These are phyloP conservation scores for Aulographum hederae DNA, from an alignment of 2,329 filamentous ascomycete genomes.

Conservation along the genomic window DNA sequence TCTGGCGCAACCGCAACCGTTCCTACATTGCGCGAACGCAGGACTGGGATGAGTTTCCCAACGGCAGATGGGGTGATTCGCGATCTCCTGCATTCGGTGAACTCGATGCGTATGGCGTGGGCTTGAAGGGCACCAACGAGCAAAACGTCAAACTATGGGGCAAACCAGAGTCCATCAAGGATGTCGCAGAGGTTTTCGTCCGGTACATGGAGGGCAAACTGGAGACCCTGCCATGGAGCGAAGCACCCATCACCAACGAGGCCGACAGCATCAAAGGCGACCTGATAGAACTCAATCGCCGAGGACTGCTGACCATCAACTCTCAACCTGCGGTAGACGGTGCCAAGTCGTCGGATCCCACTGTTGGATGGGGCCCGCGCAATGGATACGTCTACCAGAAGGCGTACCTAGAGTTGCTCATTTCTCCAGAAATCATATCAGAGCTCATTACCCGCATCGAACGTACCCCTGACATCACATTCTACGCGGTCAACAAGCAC, in stretches of 20 bases:
- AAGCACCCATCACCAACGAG: conserved; percentile 68
- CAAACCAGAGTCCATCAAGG: conserved; percentile 58
- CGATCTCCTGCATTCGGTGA: conserved; percentile 92
- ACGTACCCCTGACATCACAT: conserved; percentile 65
- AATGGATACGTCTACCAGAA: conserved; percentile 99
- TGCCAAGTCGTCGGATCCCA: conserved; percentile 66
- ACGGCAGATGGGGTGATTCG: conserved; percentile 95
- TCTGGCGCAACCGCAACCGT: conserved; percentile 95
- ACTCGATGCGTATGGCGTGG: conserved; percentile 84
- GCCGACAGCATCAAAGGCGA: conserved; percentile 60
- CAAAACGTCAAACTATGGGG: conserved; percentile 94
- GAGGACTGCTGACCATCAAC: conserved; percentile 87
- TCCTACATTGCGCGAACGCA: conserved; percentile 91
- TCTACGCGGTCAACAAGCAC: conserved; percentile 77
- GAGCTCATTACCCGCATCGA: conserved; percentile 66
- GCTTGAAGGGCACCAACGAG: conserved; percentile 85
- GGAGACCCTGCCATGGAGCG: conserved; percentile 81
- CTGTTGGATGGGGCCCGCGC: conserved; percentile 85
- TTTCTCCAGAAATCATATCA: conserved; percentile 61
- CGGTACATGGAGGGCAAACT: conserved; percentile 68
- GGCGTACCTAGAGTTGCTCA: conserved; percentile 81
- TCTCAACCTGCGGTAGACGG: conserved; percentile 92
- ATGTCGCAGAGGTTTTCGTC: conserved; percentile 70
- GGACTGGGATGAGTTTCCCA: conserved; percentile 98
- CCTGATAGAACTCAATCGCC: conserved; percentile 64